Evolutionary conservation across 768 basidiomycete species (phyloP), one percentile per base, ranked within the genome.

Genomic region (Lentinus tigrinus): DNA sequence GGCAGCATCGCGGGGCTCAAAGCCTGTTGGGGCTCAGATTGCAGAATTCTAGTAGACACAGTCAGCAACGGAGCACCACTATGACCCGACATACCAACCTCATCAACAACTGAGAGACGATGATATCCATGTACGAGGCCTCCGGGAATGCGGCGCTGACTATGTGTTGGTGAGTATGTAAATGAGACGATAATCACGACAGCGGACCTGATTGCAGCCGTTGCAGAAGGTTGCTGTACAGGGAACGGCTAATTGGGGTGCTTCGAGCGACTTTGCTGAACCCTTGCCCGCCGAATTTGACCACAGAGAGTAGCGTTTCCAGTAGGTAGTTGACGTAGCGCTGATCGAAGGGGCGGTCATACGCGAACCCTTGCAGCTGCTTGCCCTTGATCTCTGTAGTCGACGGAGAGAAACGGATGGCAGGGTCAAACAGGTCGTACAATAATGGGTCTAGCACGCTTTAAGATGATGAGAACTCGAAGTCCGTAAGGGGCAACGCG

Each of bases 381-480:
- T 81, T 83, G 49, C 85, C 88, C 56, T 78, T 81, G 43, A 90
- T 73, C 64, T 82, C 84, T 44, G 75, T 71, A 2, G 73, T 73
- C 5, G 77, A 76, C 19, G 82, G 72, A 10, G 70, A 75, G 40
- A 87, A 82, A 16, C 76, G 77, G 48, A 93, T 83, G 1, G 78
- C 67, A 3, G 91, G 89, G 61, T 92, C 88, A 53, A 93, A 70
- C 8, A 97, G 77, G 40, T 89, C 88, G 63, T 79, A 84, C 26
- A 98, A 70, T 10, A 98, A 81, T 0, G 95, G 95, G 69, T 98
- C 96, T 43, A 98, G 77, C 28, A 96, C 80, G n/a, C 94, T 96
- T 24, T 36, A 19, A 58, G 26, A 36, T 39, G 46, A 57, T 51
- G 49, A 57, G 28, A 46, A 23, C 24, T 10, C 31, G 24, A 31